Percentiles rank a stretch among this genome's conserved stretches.
phyloP scores from a whole-genome alignment of 257 asterid species.

The Gentiana dahurica region DNA sequence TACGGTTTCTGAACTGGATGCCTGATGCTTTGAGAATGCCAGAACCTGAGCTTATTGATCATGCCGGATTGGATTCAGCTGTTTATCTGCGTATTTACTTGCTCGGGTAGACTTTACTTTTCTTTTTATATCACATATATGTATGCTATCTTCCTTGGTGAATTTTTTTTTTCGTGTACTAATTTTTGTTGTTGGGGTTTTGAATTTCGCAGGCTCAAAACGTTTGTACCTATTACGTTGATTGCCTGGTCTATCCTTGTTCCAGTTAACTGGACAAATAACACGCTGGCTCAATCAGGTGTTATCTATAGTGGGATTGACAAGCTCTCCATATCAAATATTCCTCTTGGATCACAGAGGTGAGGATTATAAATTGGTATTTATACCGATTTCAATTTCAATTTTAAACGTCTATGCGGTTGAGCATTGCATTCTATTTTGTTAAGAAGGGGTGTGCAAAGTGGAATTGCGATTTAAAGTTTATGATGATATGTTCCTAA shows the following conservation, averaged over 20 bases:
- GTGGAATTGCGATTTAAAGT: too few species aligned
- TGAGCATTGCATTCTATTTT: too few species aligned
- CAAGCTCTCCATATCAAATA: slow-evolving; percentile 85
- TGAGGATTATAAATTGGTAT: slow-evolving; percentile 13
- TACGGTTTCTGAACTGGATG: slow-evolving; percentile 83
- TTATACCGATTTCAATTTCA: neutral
- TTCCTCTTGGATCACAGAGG: slow-evolving; percentile 73
- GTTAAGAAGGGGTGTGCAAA: too few species aligned
- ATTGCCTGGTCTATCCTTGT: slow-evolving; percentile 79
- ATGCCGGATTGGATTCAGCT: slow-evolving; percentile 93
- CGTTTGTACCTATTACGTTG: slow-evolving; percentile 73
- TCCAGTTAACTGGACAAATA: slow-evolving; percentile 92
- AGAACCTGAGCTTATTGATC: slow-evolving; percentile 88
- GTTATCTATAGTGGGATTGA: slow-evolving; percentile 61
- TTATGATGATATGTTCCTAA: too few species aligned
- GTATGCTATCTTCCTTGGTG: neutral
- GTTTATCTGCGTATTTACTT: slow-evolving; percentile 86
- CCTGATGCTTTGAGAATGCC: slow-evolving; percentile 98
- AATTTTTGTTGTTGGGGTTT: slow-evolving; percentile 7
- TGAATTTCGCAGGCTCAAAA: slow-evolving; percentile 59
- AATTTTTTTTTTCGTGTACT: neutral
- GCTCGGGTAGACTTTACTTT: slow-evolving; percentile 53
- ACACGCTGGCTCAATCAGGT: slow-evolving; percentile 42
- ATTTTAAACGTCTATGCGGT: too few species aligned
- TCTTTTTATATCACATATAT: neutral